Evolutionary conservation across 495 filamentous ascomycete genomes (phyloP), one percentile per base, ranked within the genome.

Genomic region (Penicillium waksmanii): DNA sequence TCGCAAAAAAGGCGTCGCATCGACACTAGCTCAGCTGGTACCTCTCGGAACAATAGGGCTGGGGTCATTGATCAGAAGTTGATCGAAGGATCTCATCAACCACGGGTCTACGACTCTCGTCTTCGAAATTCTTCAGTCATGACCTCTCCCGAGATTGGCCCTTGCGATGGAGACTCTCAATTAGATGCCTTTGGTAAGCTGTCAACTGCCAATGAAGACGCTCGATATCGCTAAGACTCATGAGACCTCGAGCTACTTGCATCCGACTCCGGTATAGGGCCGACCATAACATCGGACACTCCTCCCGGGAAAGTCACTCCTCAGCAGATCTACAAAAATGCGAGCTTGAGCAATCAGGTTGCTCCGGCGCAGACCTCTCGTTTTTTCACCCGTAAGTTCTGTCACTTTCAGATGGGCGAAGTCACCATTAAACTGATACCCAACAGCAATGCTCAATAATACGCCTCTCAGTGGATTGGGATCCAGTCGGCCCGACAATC

Each of bases 181-280:
- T 67, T 80, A 19, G 82, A 85, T 76, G 76, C 73, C 3, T 84
- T 84, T 67, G 82, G 83, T 86, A 57, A 66, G 73, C 66, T 17
- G 7, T 33, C 8, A 0, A n/a, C n/a, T 15, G 0, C 25, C n/a
- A 9, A 19, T 35, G 11, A 25, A 36, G 25, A 23, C 1, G n/a
- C 21, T 54, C 23, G 27, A 6, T 31, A 31, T 31, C 27, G 27
- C 27, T 31, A 31, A 31, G 27, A 31, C 27, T 5, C 27, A 31
- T 9, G 8, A 80, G 77, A 80, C 36, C 65, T 77, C n/a, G 75
- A 79, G 18, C 51, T 80, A 11, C 61, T 80, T 12, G 73, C 76
- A 10, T 73, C 73, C 31, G 64, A 74, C 17, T 18, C n/a, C 17
- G n/a, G 17, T 44, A 17, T 21, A 13, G 36, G 17, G 2, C 50